Percentiles rank a stretch among this genome's conserved stretches.
Evolutionary conservation across 345 rosid genomes (phyloP).

Genomic region (Pugionium cornutum): DNA sequence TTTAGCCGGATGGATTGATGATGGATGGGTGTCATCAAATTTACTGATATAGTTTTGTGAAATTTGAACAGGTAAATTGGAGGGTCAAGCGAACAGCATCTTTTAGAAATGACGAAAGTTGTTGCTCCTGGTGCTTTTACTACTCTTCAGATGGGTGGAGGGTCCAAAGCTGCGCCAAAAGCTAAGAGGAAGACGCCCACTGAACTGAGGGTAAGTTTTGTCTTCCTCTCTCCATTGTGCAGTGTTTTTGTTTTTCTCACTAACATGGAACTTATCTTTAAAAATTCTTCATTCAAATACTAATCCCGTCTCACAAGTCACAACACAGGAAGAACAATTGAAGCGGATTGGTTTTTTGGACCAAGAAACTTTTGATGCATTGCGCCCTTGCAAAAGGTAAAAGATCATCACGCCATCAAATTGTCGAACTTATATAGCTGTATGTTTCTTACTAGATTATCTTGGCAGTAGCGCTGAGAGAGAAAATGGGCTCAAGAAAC

Average conservation of each 20-base stretch:
- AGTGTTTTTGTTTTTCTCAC: background rate
- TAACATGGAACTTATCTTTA: background rate
- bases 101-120: conserved; percentile 59
- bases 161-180: conserved; percentile 44
- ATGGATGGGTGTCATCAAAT: background rate
- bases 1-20: background rate
- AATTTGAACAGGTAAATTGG: conserved; percentile 24
- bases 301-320: background rate
- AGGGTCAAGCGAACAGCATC: conserved; percentile 18
- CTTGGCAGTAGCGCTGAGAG: conserved; percentile 35
- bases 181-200: conserved; percentile 81
- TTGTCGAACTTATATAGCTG: background rate
- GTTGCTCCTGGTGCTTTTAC: conserved; percentile 57
- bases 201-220: conserved; percentile 68
- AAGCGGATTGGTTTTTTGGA: conserved; percentile 53
- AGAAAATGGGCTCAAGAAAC: conserved; percentile 54
- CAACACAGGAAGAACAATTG: conserved; percentile 69
- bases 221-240: background rate
- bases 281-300: conserved; percentile 18
- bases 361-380: conserved; percentile 52
- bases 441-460: conserved; percentile 26
- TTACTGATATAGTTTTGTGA: background rate
- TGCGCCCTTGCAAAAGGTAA: conserved; percentile 51
- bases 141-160: conserved; percentile 52
- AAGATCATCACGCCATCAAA: background rate